Base-by-base conservation (phyloP, 352 stramenopile species). In the Globisporangium orthogonon region DNA sequence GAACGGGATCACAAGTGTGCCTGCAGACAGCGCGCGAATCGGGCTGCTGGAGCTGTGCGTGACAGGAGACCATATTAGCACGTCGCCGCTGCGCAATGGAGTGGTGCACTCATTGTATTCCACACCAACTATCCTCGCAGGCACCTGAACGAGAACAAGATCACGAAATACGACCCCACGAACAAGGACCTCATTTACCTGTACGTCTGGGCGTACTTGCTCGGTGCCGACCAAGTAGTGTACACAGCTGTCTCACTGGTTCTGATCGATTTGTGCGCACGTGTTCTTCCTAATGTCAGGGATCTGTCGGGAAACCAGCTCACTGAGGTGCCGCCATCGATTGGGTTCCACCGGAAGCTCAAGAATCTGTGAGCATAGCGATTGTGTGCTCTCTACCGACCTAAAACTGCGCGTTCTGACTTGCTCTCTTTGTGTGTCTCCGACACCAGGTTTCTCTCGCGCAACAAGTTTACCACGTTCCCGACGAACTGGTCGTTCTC, bases 101-200 rank as follows among this genome's bases (percentile, higher is more conserved):
- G 4, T 10, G 35, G 29, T 53, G 14, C 10, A 40, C 48, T 53
- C 14, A 53, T 17, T 53, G 28, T 5, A 14, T 7, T 33, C 47
- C 17, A 13, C 44, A 4, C 37, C 7, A 7, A 2, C 15, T 3
- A 2, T 30, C 35, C 3, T 15, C 14, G 7, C 15, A 54, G 50
- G 35, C 23, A 31, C 4, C n/a, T 54, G 50, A 44, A 54, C 50
- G 50, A 54, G n/a, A 54, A 54, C 35, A 44, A 54, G 50, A 46
- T 54, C 35, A 46, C 33, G 17, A 46, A 44, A 35, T 54, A 54
- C 50, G 50, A 54, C 7, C 33, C 35, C 11, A 35, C 50, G 33
- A 54, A 54, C 50, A 28, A 30, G 17, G 50, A 54, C 18, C 35
- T 54, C 33, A 45, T 54, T 35, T 54, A 33, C 17, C 35, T 54